phyloP scores from a whole-genome alignment of 495 filamentous ascomycete species.

The Xylaria curta region DNA sequence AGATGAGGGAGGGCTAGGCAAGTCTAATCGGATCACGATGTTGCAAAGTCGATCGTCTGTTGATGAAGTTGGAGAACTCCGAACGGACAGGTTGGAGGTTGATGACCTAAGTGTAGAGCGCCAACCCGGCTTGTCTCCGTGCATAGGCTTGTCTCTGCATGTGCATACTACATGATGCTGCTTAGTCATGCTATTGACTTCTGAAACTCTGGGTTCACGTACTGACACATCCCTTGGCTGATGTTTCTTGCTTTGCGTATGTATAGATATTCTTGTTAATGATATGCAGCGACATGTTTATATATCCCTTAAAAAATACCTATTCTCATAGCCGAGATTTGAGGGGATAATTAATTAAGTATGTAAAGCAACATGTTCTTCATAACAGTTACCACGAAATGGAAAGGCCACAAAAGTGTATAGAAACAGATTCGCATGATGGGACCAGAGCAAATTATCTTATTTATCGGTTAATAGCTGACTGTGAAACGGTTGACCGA shows the following conservation, averaged over 20 bases:
- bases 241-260: not conserved
- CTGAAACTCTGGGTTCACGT: not conserved
- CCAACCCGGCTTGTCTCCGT: not conserved
- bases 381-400: not conserved
- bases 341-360: not conserved
- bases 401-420: not conserved
- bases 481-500: not conserved
- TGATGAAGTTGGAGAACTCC: conserved; percentile 18
- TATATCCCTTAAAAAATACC: not conserved
- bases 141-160: too few species aligned
- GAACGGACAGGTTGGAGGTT: not conserved
- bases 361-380: not conserved
- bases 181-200: not conserved
- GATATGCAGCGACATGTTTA: not conserved
- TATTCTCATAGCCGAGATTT: not conserved
- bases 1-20: conserved; percentile 4
- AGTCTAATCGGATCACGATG: not conserved
- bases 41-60: not conserved
- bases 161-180: not conserved
- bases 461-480: not conserved
- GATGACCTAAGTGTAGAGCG: not conserved
- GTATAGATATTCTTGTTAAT: not conserved
- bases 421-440: not conserved
- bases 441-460: not conserved
- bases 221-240: not conserved